Percentiles rank a stretch among this genome's conserved stretches.
Evolutionary conservation across 2,329 filamentous ascomycete species (phyloP).

Genomic region (Fusarium ambrosium): DNA sequence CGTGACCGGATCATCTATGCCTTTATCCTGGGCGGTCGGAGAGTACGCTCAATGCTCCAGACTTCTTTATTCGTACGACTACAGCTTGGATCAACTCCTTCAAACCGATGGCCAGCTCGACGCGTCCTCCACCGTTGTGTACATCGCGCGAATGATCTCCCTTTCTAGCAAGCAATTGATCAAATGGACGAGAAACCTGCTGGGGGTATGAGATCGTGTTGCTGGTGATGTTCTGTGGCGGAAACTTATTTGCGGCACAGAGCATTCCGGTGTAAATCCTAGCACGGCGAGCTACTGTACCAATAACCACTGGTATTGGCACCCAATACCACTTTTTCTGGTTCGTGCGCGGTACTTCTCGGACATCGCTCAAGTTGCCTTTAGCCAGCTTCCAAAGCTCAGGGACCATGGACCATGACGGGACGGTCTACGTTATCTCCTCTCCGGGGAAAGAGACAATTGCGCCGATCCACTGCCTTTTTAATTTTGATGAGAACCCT

Average conservation of each 20-base stretch:
- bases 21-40: neutral
- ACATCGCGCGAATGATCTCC: neutral
- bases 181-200: neutral
- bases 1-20: neutral
- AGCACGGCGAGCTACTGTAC: neutral
- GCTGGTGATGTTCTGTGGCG: neutral
- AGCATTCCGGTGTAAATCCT: neutral
- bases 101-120: neutral
- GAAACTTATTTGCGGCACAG: neutral
- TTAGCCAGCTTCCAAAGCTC: neutral
- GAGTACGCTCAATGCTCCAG: neutral
- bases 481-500: too few relatives aligned
- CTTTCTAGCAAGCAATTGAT: neutral
- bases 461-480: too few relatives aligned
- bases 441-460: too few relatives aligned
- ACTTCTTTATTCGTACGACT: neutral
- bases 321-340: neutral
- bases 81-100: neutral
- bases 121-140: neutral
- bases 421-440: too few relatives aligned
- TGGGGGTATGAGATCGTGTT: neutral
- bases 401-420: neutral
- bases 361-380: neutral
- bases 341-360: neutral
- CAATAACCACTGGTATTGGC: neutral